Conservation (phyloP, 495 filamentous ascomycete genomes). For the Xylaria sp. region DNA sequence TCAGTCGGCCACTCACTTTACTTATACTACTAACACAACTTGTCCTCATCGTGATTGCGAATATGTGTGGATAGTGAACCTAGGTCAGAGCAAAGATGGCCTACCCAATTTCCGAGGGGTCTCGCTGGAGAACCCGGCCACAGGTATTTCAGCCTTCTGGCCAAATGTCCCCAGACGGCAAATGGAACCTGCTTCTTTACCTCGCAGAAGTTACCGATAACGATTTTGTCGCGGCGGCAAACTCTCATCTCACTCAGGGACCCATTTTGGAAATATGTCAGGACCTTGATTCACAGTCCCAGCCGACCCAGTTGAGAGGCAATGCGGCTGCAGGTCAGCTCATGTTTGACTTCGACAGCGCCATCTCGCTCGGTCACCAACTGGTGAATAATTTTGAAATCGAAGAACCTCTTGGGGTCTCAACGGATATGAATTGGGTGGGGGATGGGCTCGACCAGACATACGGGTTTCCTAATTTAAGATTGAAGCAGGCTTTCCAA, state of each 20-base stretch:
- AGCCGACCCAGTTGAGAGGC: background rate
- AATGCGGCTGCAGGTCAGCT: background rate
- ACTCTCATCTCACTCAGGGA: background rate
- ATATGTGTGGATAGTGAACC: background rate
- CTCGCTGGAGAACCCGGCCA: background rate
- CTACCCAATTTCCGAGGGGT: background rate
- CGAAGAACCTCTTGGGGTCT: background rate
- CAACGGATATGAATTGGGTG: background rate
- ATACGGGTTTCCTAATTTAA: no score
- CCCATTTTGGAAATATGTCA: background rate
- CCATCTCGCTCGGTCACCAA: background rate
- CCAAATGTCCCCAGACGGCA: background rate
- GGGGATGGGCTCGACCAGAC: background rate
- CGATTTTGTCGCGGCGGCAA: no score
- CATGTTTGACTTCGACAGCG: background rate
- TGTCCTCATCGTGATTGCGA: background rate
- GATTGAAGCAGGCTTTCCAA: no score
- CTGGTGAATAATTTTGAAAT: background rate
- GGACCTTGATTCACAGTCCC: background rate
- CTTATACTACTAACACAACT: background rate
- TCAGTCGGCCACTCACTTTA: background rate
- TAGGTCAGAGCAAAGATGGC: background rate
- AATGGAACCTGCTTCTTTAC: background rate
- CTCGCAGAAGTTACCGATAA: background rate
- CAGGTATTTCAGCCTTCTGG: background rate